phyloP scores from a whole-genome alignment of 495 filamentous ascomycete genomes.

The Penicillium ucsense region DNA sequence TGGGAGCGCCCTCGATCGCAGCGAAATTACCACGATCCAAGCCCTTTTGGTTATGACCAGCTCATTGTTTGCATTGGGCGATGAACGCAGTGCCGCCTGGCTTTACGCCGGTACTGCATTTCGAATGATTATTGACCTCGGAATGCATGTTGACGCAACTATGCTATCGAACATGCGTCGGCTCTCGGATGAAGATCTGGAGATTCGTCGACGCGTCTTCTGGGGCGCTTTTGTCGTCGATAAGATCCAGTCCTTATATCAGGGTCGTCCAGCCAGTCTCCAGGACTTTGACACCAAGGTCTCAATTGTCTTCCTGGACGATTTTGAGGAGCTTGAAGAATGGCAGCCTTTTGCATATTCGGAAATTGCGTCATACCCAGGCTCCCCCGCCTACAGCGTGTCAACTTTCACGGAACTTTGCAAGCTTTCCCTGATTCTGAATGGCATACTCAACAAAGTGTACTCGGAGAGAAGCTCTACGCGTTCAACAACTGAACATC shows the following conservation, averaged over 20 bases:
- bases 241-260: slow-evolving; percentile 29
- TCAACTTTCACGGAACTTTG: slow-evolving; percentile 20
- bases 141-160: slow-evolving; percentile 23
- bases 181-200: slow-evolving; percentile 23
- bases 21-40: slow-evolving; percentile 22
- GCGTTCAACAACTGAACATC: slow-evolving; percentile 10
- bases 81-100: slow-evolving; percentile 23
- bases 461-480: slow-evolving; percentile 19
- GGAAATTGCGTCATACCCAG: slow-evolving; percentile 7
- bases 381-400: slow-evolving; percentile 13
- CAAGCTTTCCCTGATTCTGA: slow-evolving; percentile 17
- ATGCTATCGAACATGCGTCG: slow-evolving; percentile 10
- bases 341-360: slow-evolving; percentile 18
- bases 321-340: slow-evolving; percentile 24
- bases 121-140: slow-evolving; percentile 32
- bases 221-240: slow-evolving; percentile 34
- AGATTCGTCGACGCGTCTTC: slow-evolving; percentile 31
- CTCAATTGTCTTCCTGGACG: slow-evolving; percentile 19
- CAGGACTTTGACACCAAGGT: slow-evolving; percentile 20
- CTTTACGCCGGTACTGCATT: slow-evolving; percentile 28
- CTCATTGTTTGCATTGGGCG: slow-evolving; percentile 18
- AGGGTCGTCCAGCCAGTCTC: slow-evolving; percentile 21
- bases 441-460: slow-evolving; percentile 16
- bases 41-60: slow-evolving; percentile 23
- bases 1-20: slow-evolving; percentile 13